Base-by-base conservation (phyloP, 2,329 filamentous ascomycete species). In the Zasmidium citrigriseum region DNA sequence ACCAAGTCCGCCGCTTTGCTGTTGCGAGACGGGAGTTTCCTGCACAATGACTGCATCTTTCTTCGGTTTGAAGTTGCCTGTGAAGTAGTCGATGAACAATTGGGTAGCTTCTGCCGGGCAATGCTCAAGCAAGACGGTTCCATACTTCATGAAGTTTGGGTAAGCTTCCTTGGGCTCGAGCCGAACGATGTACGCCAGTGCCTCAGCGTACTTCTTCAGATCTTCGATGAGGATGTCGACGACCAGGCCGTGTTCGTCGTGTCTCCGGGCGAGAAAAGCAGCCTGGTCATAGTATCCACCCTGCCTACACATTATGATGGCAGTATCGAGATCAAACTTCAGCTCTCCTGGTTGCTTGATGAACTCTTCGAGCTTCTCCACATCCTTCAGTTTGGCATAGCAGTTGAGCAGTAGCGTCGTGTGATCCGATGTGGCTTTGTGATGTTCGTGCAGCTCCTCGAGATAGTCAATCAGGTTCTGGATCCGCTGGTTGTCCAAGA, bases 271-370 rank as follows among this genome's bases (percentile, higher is more conserved):
- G 38, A 99, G 82, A 69, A 96, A 99, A 3, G 93, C 95, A 14
- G 95, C 95, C 78, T 99, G 96, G 59, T 98, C 93, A 68, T 89
- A 96, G 75, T 99, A 99, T 0, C 95, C 93, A 11, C 93, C 95
- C 77, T 99, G 95, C 24, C 96, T 86, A 71, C 95, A 99, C 92
- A 99, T 97, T 1, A 89, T 86, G 63, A 99, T 99, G 14, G 95
- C 95, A 1, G 95, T 99, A 66, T 99, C 95, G 2, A 98, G 82
- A 72, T 99, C 95, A 69, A 99, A 99, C 69, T 96, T 97, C 45
- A 97, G 83, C 67, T 97, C 93, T 2, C 90, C 92, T 0, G 93
- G 93, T 24, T 92, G 93, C 72, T 96, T 96, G 76, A 99, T 99
- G 66, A 99, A 99, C 22, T 89, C 89, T 70, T 99, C 93, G 5